A percentile compares a stretch with the other conserved stretches of the same genome.
Conservation (phyloP, 164 flowering plant species). For the Nymphaea thermarum region DNA sequence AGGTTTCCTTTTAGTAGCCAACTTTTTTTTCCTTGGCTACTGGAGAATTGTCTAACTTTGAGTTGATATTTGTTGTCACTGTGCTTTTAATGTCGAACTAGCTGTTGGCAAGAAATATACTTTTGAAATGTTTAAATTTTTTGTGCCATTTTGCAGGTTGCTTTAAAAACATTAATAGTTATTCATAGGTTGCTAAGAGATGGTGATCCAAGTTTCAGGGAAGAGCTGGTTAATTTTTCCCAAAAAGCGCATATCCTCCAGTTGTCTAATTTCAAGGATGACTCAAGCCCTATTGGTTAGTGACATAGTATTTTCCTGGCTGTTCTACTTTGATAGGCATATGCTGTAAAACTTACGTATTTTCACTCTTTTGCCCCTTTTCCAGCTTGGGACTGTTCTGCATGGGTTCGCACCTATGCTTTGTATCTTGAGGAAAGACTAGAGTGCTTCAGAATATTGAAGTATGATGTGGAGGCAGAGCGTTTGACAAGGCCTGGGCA, state of each 20-base stretch:
- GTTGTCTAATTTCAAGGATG: constrained; percentile 92
- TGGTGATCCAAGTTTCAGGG: constrained; percentile 95
- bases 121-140: no score
- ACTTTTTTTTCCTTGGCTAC: no score
- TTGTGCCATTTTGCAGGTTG: constrained; percentile 46
- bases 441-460: constrained; percentile 78
- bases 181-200: constrained; percentile 82
- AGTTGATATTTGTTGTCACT: no score
- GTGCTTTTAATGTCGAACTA: no score
- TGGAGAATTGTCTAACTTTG: no score
- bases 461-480: constrained; percentile 94
- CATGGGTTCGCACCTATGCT: constrained; percentile 97
- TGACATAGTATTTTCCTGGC: not conserved
- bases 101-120: no score
- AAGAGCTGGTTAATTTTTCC: constrained; percentile 73
- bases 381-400: constrained; percentile 99
- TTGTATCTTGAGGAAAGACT: constrained; percentile 89
- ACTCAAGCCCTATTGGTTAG: constrained; percentile 75
- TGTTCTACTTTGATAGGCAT: not conserved
- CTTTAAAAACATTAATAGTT: constrained; percentile 82
- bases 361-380: not conserved
- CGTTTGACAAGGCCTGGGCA: constrained; percentile 68
- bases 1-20: no score
- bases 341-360: not conserved
- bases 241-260: constrained; percentile 79